Evolutionary conservation across 208 protist genomes (phyloP).

Genomic region (Trypanosoma caninum): DNA sequence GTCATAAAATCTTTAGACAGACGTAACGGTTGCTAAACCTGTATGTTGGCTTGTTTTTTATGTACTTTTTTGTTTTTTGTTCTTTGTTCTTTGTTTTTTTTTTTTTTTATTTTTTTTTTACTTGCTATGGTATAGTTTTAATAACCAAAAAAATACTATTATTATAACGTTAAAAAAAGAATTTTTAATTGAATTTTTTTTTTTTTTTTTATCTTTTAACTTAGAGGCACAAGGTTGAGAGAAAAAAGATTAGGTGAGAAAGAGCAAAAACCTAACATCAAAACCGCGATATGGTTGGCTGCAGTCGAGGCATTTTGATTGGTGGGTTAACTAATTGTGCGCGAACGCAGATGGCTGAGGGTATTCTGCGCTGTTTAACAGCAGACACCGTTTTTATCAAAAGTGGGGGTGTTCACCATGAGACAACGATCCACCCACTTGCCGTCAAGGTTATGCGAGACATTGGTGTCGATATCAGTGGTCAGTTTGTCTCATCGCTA

Average conservation of each 20-base stretch:
- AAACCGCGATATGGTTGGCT: conserved; percentile 56
- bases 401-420: conserved; percentile 64
- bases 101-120: not conserved
- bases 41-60: not conserved
- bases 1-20: not conserved
- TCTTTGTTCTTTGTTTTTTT: conserved; percentile 1
- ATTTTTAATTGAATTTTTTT: no score
- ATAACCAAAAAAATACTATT: no score
- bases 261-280: no score
- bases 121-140: not conserved
- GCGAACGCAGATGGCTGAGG: conserved; percentile 86
- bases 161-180: no score
- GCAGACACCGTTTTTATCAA: conserved; percentile 52
- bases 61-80: conserved; percentile 24
- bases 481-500: conserved; percentile 54
- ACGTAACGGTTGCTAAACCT: conserved; percentile 2
- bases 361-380: conserved; percentile 55
- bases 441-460: conserved; percentile 53
- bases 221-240: not conserved
- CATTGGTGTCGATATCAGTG: conserved; percentile 47
- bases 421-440: conserved; percentile 54
- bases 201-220: no score
- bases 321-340: conserved; percentile 69
- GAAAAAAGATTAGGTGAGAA: not conserved
- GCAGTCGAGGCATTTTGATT: conserved; percentile 75